A percentile compares a stretch with the other conserved stretches of the same genome.
Evolutionary conservation across 2,329 filamentous ascomycete species (phyloP).

Genomic region (Bipolaris sorokiniana): DNA sequence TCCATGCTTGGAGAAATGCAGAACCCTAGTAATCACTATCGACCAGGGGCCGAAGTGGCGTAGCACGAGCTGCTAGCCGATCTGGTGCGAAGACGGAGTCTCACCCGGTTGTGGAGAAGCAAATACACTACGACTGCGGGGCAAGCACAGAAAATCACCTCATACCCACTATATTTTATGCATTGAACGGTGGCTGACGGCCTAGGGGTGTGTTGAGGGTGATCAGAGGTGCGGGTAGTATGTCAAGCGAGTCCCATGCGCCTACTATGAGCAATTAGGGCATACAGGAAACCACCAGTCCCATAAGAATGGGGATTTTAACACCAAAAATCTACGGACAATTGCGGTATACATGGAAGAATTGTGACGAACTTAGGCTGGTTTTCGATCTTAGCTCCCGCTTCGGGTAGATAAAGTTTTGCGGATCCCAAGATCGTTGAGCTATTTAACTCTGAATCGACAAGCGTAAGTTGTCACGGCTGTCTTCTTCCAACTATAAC

Average conservation of each 20-base stretch:
- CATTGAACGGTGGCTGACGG: slow-evolving; percentile 9
- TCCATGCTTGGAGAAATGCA: slow-evolving; percentile 31
- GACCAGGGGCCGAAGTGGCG: slow-evolving; percentile 24
- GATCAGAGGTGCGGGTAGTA: background rate
- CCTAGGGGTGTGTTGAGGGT: slow-evolving; percentile 3
- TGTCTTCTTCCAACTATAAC: slow-evolving; percentile 14
- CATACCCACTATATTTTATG: slow-evolving; percentile 20
- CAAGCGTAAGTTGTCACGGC: slow-evolving; percentile 20
- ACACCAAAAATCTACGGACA: slow-evolving; percentile 5
- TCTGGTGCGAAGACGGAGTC: slow-evolving; percentile 27
- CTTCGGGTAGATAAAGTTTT: slow-evolving; percentile 42
- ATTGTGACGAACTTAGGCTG: slow-evolving; percentile 34
- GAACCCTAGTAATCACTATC: slow-evolving; percentile 26
- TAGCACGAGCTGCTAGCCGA: slow-evolving; percentile 25
- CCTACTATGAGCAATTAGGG: slow-evolving; percentile 1
- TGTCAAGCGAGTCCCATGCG: slow-evolving; percentile 10
- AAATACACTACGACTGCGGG: slow-evolving; percentile 22
- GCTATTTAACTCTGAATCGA: slow-evolving; percentile 21
- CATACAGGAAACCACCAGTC: slow-evolving; percentile 6
- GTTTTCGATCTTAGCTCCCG: slow-evolving; percentile 45
- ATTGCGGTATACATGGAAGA: slow-evolving; percentile 7
- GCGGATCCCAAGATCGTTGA: slow-evolving; percentile 28
- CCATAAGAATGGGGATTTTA: slow-evolving; percentile 3
- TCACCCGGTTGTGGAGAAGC: slow-evolving; percentile 19
- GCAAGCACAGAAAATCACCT: slow-evolving; percentile 24